Evolutionary conservation across 306 rosid genomes (phyloP), one percentile per base, ranked within the genome.

Genomic region (Crotalaria pallida): DNA sequence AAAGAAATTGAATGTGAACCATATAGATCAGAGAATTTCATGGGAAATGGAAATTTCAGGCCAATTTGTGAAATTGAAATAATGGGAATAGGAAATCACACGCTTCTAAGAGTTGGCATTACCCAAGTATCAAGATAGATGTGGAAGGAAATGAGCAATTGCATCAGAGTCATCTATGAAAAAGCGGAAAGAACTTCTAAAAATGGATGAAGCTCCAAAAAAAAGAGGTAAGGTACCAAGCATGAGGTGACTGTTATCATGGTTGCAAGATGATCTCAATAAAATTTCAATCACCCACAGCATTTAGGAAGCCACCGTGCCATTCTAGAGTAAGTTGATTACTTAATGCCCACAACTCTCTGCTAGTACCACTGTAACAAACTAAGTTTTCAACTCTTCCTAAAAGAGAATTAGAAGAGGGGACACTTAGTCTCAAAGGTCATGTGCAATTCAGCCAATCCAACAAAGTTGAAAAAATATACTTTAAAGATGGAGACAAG

Each of bases 321-420:
- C 18, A 49, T 7, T 49, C 12, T 19, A 18, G 26, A 26, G 23
- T 8, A 49, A 49, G 13, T n/a, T 17, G 23, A 17, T 18, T 8
- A 16, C 53, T 23, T 48, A 48, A 16, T 17, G 17, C 4, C 8
- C 3, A 6, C n/a, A 43, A 43, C 53, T 6, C 17, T 2, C 23
- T 48, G 53, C 15, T 12, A 11, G 47, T 40, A 15, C 38, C 27
- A 41, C 22, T 31, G 40, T 44, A 33, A 50, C 71, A 50, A 68
- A 40, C 65, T 64, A 64, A 4, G 36, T 22, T 59, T 76, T 49
- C 58, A 59, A 50, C 69, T 19, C 61, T 36, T 34, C 63, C 8
- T 67, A 13, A 3, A 8, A 36, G 43, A 36, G 43, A 36, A 36
- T 10, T 2, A 12, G 12, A 6, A 36, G 13, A 36, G 12, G 43